These are phyloP conservation scores for Hibiscus syriacus DNA, from an alignment of 345 rosid genomes.

Conservation along the genomic window DNA sequence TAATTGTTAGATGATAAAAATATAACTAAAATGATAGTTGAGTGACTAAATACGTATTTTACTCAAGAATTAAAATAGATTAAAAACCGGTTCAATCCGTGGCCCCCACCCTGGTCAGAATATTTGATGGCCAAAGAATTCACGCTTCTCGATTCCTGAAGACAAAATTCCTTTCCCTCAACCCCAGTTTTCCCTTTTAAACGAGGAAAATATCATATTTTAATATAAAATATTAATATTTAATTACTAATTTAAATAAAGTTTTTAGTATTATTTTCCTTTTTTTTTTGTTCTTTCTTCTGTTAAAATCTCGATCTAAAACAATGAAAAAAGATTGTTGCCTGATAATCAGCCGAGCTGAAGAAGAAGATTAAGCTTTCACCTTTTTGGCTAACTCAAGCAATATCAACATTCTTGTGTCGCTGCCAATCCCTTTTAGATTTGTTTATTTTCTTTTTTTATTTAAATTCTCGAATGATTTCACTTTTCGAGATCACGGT, in stretches of 20 bases:
- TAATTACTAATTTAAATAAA: neutral
- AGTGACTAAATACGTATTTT: too few species aligned
- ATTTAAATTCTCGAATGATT: constrained; percentile 2
- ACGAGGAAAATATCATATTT: neutral
- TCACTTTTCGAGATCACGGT: constrained; percentile 7
- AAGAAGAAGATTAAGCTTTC: constrained; percentile 4
- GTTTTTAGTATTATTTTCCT: neutral
- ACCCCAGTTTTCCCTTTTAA: constrained; percentile 6
- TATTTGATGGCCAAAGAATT: constrained; percentile 39
- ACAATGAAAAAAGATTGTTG: neutral
- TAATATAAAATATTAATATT: neutral
- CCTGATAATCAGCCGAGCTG: constrained; percentile 6
- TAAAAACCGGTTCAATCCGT: neutral
- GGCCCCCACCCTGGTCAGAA: constrained; percentile 15
- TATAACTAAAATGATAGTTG: too few species aligned
- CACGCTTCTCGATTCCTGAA: constrained; percentile 31
- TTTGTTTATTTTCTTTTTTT: constrained; percentile 1
- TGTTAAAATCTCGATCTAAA: constrained; percentile 23
- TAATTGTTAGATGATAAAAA: too few species aligned
- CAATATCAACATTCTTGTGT: constrained; percentile 5
- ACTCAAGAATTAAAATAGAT: too few species aligned
- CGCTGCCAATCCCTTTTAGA: constrained; percentile 11
- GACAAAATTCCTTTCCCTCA: constrained; percentile 33
- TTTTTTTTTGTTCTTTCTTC: neutral
- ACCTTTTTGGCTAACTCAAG: neutral